Evolutionary conservation across 1,139 yeast species (phyloP), one percentile per base, ranked within the genome.

Genomic region (Geotrichum carabidarum): DNA sequence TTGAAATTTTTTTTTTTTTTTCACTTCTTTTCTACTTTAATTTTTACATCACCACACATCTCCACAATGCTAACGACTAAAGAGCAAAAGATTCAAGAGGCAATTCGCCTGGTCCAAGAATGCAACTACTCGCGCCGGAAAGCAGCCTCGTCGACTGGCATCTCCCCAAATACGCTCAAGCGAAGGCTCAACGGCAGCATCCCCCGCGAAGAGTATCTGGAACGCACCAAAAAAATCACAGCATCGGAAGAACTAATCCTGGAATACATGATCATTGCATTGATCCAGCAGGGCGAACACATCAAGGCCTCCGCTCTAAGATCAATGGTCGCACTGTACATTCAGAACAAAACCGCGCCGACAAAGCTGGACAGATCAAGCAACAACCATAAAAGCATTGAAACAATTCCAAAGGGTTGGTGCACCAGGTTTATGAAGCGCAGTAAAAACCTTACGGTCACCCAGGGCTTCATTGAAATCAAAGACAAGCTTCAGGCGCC

Each of bases 151-250:
- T 52, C 54, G 8, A 53, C 59, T 18, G 55, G 55, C 11, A 56
- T 56, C 34, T 48, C 54, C 11, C 57, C 59, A 22, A 56, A 56
- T 40, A 56, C 59, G 4, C 50, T 56, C 12, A 56, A 56, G 36
- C 53, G 59, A 9, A 36, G 59, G 43, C 57, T 56, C 36, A 53
- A 56, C 32, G 59, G 59, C 17, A 54, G 57, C 38, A 50, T 56
- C 17, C 56, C 59, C 6, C 53, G 59, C 3, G 57, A 50, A 17
- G 59, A 56, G 43, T 56, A 56, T 37, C 45, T 56, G 9, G 59
- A 56, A 35, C 30, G 54, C 31, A 53, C 56, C 18, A 56, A 56
- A 32, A 56, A 56, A 40, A 56, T 56, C 27, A 51, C 57, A 9
- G 56, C 57, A 4, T 44, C 53, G 0, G 59, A 56, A 35, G 59